A percentile compares a stretch with the other conserved stretches of the same genome.
Conservation (phyloP, 2,329 filamentous ascomycete genomes). For the Aspergillus awamori region DNA sequence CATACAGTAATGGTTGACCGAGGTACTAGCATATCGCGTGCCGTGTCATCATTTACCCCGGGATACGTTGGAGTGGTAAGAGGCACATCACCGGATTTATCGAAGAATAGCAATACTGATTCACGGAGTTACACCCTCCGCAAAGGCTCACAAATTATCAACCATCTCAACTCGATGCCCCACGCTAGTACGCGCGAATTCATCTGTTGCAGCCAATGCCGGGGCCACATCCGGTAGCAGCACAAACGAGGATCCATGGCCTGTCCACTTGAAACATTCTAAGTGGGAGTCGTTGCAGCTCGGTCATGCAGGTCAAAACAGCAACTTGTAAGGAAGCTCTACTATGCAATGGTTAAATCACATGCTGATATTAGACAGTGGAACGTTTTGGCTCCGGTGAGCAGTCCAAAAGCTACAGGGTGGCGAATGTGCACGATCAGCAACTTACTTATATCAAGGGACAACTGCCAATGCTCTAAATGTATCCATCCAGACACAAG, state of each 20-base stretch:
- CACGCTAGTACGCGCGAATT: not conserved
- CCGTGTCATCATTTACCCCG: slow-evolving; percentile 8
- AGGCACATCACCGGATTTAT: not conserved
- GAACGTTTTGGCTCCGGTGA: slow-evolving; percentile 23
- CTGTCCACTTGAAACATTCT: not conserved
- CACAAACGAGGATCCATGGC: not conserved
- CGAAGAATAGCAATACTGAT: not conserved
- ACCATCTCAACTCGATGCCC: too few relatives aligned
- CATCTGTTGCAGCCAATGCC: not conserved
- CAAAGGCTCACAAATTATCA: not conserved
- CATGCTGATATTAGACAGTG: slow-evolving; percentile 17
- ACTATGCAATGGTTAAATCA: not conserved
- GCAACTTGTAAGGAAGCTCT: not conserved
- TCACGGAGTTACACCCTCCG: not conserved
- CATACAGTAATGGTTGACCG: slow-evolving; percentile 6
- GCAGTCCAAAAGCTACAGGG: slow-evolving; percentile 11
- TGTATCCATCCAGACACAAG: slow-evolving; percentile 72
- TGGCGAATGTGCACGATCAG: slow-evolving; percentile 18
- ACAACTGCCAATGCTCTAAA: slow-evolving; percentile 69
- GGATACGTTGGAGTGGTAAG: slow-evolving; percentile 16
- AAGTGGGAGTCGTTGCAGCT: not conserved
- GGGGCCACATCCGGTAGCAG: not conserved
- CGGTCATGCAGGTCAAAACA: not conserved
- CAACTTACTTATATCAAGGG: slow-evolving; percentile 50
- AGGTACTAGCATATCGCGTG: slow-evolving; percentile 12